Evolutionary conservation across 2,329 filamentous ascomycete genomes (phyloP).

Genomic region (Aureobasidium sp.): DNA sequence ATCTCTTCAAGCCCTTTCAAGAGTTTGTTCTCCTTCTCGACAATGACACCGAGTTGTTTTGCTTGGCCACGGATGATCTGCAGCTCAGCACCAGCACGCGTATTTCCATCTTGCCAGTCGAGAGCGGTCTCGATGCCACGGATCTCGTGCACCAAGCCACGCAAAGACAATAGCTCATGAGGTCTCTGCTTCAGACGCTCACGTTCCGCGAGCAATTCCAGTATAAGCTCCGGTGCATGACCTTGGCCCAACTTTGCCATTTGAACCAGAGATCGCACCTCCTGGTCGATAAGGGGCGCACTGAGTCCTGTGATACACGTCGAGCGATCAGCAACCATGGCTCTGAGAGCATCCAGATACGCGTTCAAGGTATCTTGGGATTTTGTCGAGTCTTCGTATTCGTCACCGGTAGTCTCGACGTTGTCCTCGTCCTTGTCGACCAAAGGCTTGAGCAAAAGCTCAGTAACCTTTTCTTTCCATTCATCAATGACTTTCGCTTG

Average conservation of each 20-base stretch:
- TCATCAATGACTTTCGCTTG: conserved; percentile 65
- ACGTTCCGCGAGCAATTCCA: conserved; percentile 42
- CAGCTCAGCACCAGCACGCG: conserved; percentile 56
- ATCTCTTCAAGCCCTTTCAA: conserved; percentile 57
- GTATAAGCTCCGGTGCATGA: conserved; percentile 61
- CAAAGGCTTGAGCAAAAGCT: conserved; percentile 65
- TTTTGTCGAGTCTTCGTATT: conserved; percentile 81
- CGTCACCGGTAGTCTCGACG: conserved; percentile 76
- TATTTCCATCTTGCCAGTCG: conserved; percentile 50
- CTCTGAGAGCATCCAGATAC: conserved; percentile 71
- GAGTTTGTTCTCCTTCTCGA: conserved; percentile 46
- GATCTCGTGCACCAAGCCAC: conserved; percentile 62
- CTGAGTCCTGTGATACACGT: conserved; percentile 67
- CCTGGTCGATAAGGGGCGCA: conserved; percentile 69
- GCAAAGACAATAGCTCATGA: conserved; percentile 58
- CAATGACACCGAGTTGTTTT: conserved; percentile 48
- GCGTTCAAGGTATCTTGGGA: conserved; percentile 84
- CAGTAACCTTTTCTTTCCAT: conserved; percentile 67
- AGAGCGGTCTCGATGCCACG: conserved; percentile 56
- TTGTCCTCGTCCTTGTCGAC: conserved; percentile 70
- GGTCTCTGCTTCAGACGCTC: conserved; percentile 41
- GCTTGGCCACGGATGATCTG: conserved; percentile 59
- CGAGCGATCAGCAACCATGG: conserved; percentile 70
- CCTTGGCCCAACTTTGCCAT: conserved; percentile 52
- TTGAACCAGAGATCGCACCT: conserved; percentile 47